Evolutionary conservation across 306 rosid species (phyloP).

Genomic region (cucumber (Cucumis sativus)): Cucumber_9930_V3 NC_026659.2:26835001-26835500

Average conservation of each 20-base stretch:
- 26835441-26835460: neutral
- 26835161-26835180: constrained; percentile 17
- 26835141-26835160: constrained; percentile 19
- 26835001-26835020: constrained; percentile 33
- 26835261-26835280: neutral
- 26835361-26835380: neutral
- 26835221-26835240: neutral
- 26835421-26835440: neutral
- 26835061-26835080: constrained; percentile 16
- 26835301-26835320: neutral
- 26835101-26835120: constrained; percentile 20
- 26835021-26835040: constrained; percentile 33
- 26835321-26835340: neutral
- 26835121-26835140: constrained; percentile 24
- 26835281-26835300: neutral
- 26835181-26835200: constrained; percentile 22
- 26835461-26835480: neutral
- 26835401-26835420: neutral
- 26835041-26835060: constrained; percentile 28
- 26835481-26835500: neutral
- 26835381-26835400: neutral
- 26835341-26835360: neutral
- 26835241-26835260: neutral
- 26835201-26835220: constrained; percentile 10
- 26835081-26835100: constrained; percentile 17